Evolutionary conservation across 2,329 filamentous ascomycete genomes (phyloP), one percentile per base, ranked within the genome.

Genomic region (Hypomyces rosellus): DNA sequence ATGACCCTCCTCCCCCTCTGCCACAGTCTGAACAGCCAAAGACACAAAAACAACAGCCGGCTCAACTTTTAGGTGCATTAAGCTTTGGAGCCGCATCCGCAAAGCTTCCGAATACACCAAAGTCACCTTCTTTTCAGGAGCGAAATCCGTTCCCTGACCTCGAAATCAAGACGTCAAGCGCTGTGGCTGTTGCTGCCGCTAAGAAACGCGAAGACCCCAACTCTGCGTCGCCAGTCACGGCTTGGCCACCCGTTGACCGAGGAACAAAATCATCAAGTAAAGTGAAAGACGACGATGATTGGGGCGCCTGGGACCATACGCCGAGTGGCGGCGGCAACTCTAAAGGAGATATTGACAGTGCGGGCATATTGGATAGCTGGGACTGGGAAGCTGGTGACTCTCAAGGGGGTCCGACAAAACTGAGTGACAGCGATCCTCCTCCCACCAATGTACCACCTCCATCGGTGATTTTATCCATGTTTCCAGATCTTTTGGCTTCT

Each of bases 361-460:
- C 53, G 14, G 59, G 55, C 12, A 38, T 56, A 5, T 50, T 61
- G 5, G 62, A 63, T 8, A 65, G 65, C 40, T 81, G 78, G 77
- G 71, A 73, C 43, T 80, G 78, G 77, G 72, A 76, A 33, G 62
- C 71, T 1, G 68, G 67, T 39, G 71, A 57, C 12, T 57, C 59
- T 22, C 51, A 65, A 40, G 53, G 59, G 4, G 44, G 62, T 46
- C 53, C 62, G 22, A 47, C 55, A 8, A 49, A 48, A 18, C 12
- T 20, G 13, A 56, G 54, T n/a, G 65, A 72, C 50, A 63, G 65
- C 37, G 64, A 66, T 5, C 70, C 75, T 20, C 86, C 89, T 5
- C 90, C 90, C 5, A 89, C 84, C 15, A 96, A 96, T 62, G 83
- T 96, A 7, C 92, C 92, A 9, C 92, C 92, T 4, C 92, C 92